phyloP scores from a whole-genome alignment of 306 rosid genomes.

The Cajanus cajan region DNA sequence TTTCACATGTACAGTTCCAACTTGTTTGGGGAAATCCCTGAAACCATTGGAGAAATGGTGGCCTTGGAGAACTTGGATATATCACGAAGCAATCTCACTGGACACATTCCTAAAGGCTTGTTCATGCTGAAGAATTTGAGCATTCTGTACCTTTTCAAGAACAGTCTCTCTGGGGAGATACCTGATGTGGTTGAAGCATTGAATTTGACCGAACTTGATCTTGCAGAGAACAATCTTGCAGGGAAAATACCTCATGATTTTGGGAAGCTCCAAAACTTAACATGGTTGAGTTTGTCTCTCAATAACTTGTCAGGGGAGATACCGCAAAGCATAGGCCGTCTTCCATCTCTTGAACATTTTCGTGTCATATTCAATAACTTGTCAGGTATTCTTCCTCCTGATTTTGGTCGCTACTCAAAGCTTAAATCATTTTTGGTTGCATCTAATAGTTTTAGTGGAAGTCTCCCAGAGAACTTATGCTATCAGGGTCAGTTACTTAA shows the following conservation, averaged over 20 bases:
- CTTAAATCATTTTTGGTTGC: conserved; percentile 41
- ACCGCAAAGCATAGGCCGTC: conserved; percentile 53
- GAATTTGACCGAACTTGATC: conserved; percentile 42
- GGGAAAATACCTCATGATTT: conserved; percentile 56
- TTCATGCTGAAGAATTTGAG: conserved; percentile 51
- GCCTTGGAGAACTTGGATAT: conserved; percentile 54
- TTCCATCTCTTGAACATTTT: conserved; percentile 42
- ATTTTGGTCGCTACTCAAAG: conserved; percentile 51
- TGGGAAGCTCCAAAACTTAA: conserved; percentile 51
- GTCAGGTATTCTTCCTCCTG: conserved; percentile 60
- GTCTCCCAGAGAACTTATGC: conserved; percentile 59
- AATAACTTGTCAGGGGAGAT: conserved; percentile 59
- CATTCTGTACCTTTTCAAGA: conserved; percentile 33
- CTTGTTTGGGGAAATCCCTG: conserved; percentile 59
- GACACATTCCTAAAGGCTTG: conserved; percentile 56
- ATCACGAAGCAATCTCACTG: conserved; percentile 35
- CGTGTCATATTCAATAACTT: conserved; percentile 47
- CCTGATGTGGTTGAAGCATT: conserved; percentile 51
- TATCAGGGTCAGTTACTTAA: conserved; percentile 38
- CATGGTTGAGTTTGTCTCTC: conserved; percentile 28
- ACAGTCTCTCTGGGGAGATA: conserved; percentile 53
- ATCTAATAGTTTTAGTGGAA: conserved; percentile 48
- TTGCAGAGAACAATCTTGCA: conserved; percentile 43
- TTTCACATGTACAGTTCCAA: conserved; percentile 30
- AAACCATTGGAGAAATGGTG: conserved; percentile 50